These are phyloP conservation scores for Verticillium nubilum DNA, from an alignment of 2,329 filamentous ascomycete genomes.

Conservation along the genomic window DNA sequence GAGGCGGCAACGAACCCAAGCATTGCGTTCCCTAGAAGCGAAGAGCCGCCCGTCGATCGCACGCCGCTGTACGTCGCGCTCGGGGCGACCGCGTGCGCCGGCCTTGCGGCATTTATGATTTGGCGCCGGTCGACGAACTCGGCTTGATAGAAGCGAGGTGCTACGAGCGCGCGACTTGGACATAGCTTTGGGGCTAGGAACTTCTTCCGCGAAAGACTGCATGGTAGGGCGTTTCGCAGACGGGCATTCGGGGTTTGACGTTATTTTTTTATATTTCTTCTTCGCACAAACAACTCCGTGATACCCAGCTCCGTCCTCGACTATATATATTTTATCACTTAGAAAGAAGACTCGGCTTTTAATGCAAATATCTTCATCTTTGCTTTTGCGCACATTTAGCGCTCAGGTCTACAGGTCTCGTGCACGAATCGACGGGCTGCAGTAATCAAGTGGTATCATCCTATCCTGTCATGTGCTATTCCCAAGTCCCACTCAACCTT, in stretches of 20 bases:
- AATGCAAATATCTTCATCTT: background rate
- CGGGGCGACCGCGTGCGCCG: slow-evolving; percentile 64
- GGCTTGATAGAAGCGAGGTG: slow-evolving; percentile 12
- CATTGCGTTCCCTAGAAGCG: slow-evolving; percentile 80
- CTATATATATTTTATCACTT: background rate
- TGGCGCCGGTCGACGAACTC: slow-evolving; percentile 54
- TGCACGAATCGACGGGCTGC: too few relatives aligned
- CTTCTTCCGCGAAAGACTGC: background rate
- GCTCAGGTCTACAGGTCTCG: too few relatives aligned
- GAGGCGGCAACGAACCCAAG: slow-evolving; percentile 89
- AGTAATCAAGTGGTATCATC: background rate
- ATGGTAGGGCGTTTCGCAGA: background rate
- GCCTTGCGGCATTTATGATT: slow-evolving; percentile 59
- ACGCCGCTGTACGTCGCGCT: slow-evolving; percentile 82
- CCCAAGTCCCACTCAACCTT: too few relatives aligned
- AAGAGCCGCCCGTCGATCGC: slow-evolving; percentile 79
- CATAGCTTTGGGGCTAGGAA: background rate
- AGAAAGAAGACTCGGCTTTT: background rate
- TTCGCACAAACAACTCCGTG: background rate
- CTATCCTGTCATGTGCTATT: background rate
- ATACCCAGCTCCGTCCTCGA: slow-evolving; percentile 1
- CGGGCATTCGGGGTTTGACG: slow-evolving; percentile 4
- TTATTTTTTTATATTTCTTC: background rate
- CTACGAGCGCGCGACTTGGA: background rate
- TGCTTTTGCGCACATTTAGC: background rate